Evolutionary conservation across 2,329 filamentous ascomycete species (phyloP).

Genomic region (Metarhizium anisopliae): DNA sequence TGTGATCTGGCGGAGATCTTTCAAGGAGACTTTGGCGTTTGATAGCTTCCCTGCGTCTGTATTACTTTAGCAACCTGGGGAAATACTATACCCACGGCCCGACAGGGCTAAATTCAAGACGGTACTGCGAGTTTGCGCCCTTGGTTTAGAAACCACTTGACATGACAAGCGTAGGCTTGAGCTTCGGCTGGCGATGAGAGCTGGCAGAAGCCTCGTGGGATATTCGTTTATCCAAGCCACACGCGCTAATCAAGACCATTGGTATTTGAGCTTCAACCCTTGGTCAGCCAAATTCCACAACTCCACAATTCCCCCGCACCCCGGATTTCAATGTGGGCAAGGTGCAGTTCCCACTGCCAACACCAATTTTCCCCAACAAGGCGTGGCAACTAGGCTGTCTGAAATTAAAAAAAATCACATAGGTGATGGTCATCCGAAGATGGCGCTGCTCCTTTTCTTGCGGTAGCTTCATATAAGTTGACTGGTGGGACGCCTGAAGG

Average conservation of each 20-base stretch:
- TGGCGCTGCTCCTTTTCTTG: neutral
- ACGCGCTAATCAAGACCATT: neutral
- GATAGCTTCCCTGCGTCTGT: constrained; percentile 1
- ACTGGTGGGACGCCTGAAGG: neutral
- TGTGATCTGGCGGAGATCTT: constrained; percentile 48
- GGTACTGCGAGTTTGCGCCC: too few species aligned
- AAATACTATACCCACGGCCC: neutral
- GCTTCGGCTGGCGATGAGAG: too few species aligned
- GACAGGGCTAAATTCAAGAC: neutral
- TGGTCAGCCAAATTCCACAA: neutral
- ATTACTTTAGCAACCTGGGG: neutral
- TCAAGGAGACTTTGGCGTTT: constrained; percentile 28
- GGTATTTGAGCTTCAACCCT: too few species aligned
- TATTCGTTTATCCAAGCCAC: constrained; percentile 1
- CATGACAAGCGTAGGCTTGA: neutral
- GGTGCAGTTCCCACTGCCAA: neutral
- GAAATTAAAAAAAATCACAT: neutral
- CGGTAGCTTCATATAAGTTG: neutral
- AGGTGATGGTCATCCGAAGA: neutral
- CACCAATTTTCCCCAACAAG: neutral
- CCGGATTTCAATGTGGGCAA: neutral
- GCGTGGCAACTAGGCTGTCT: neutral
- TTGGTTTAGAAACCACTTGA: neutral
- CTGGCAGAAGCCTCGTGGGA: neutral
- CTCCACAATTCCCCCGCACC: neutral